Evolutionary conservation across 2,329 filamentous ascomycete genomes (phyloP).

Genomic region (Claviceps arundinis): DNA sequence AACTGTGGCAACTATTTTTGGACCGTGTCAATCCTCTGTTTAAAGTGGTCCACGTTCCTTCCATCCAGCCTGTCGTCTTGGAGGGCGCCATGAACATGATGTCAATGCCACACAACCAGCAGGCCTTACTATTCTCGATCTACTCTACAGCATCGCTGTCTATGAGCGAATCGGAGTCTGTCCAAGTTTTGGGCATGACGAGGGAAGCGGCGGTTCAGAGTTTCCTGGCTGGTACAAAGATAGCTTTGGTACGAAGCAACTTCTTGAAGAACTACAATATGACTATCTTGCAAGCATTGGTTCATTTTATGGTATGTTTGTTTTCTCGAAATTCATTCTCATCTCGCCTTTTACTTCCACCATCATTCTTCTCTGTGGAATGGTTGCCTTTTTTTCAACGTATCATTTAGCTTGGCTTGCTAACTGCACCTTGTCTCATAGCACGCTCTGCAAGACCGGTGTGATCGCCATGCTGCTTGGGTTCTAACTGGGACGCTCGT

Average conservation of each 20-base stretch:
- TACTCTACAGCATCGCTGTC: conserved; percentile 48
- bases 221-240: conserved; percentile 38
- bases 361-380: background rate
- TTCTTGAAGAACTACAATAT: conserved; percentile 48
- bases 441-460: conserved; percentile 43
- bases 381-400: background rate
- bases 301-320: conserved; percentile 39
- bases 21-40: conserved; percentile 63
- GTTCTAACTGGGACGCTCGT: conserved; percentile 47
- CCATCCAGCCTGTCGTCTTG: conserved; percentile 50
- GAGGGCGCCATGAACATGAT: conserved; percentile 45
- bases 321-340: background rate
- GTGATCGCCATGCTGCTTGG: conserved; percentile 47
- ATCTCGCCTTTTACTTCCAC: background rate
- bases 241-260: conserved; percentile 35
- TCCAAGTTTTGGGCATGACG: conserved; percentile 34
- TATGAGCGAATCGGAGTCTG: conserved; percentile 41
- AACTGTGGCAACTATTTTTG: conserved; percentile 62
- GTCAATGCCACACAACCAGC: conserved; percentile 41
- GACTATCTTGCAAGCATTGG: conserved; percentile 43
- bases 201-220: conserved; percentile 36
- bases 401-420: background rate
- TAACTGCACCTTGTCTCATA: conserved; percentile 15
- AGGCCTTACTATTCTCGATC: conserved; percentile 51
- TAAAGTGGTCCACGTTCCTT: conserved; percentile 60